Evolutionary conservation across 2,329 filamentous ascomycete species (phyloP), one percentile per base, ranked within the genome.

Genomic region (Aspergillus felis): DNA sequence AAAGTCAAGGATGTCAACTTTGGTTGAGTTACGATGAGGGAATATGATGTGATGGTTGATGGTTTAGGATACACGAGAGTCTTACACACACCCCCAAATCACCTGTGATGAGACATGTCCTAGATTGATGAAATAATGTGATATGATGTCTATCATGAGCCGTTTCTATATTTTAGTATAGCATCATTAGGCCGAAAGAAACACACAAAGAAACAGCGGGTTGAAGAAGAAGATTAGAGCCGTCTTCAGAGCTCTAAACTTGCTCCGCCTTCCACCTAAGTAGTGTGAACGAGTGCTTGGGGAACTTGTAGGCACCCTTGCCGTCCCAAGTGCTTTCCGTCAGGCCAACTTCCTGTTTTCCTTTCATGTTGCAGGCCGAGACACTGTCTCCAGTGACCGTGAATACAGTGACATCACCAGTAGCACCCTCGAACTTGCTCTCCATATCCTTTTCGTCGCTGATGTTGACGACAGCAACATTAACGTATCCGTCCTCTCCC

Each of bases 401-500:
- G 66, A 84, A 87, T 3, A 90, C 85, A 28, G 82, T 66, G 0
- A 89, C 82, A 1, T 80, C 73, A 1, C 74, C 75, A 0, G 65
- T 66, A 0, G 85, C 69, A 0, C 88, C 88, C 44, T 81, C 78
- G n/a, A 91, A 63, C 47, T 82, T 77, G 0, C 83, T 83, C 59
- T 82, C 79, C 54, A 87, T 86, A 56, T 81, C 83, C 60, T 81
- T 78, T 8, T 81, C 79, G 60, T 88, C 84, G 59, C 82, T 79
- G 29, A 91, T 81, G 69, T 94, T 94, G 17, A 91, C 88, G 1
- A 92, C 89, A 3, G 83, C 88, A 61, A 93, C 64, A 61, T 80
- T 88, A 1, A 88, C 78, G 53, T 78, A 82, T 0, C 88, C 88
- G 56, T 83, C 80, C 6, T 84, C 82, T 22, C 71, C 70, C 10